These are phyloP conservation scores for Hemisphaericaspora nanyangensis DNA, from an alignment of 805 yeast species.

Conservation along the genomic window DNA sequence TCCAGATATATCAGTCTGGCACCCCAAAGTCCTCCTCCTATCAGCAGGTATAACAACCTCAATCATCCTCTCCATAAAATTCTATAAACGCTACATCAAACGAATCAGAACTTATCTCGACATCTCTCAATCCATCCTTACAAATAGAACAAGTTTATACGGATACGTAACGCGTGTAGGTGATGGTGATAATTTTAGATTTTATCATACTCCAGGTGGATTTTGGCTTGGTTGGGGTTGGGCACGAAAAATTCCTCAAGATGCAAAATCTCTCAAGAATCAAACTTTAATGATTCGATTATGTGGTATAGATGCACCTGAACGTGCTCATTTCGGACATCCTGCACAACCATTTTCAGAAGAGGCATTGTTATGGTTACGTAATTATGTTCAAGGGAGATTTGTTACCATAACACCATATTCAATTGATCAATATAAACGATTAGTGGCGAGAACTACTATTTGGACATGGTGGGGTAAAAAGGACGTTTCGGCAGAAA, in stretches of 20 bases:
- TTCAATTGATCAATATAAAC: slow-evolving; percentile 79
- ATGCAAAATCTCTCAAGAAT: slow-evolving; percentile 45
- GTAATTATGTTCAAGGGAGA: slow-evolving; percentile 59
- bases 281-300: slow-evolving; percentile 77
- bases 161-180: slow-evolving; percentile 90
- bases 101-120: slow-evolving; percentile 35
- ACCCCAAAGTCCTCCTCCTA: slow-evolving; percentile 38
- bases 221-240: slow-evolving; percentile 88
- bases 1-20: slow-evolving; percentile 21
- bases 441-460: slow-evolving; percentile 81
- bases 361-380: slow-evolving; percentile 80
- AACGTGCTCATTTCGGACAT: slow-evolving; percentile 88
- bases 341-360: slow-evolving; percentile 86
- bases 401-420: slow-evolving; percentile 74
- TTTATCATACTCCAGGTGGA: slow-evolving; percentile 95
- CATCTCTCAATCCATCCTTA: slow-evolving; percentile 32
- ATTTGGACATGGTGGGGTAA: slow-evolving; percentile 55
- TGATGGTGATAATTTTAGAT: slow-evolving; percentile 92
- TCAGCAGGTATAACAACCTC: slow-evolving; percentile 32
- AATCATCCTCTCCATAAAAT: slow-evolving; percentile 22
- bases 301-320: slow-evolving; percentile 97
- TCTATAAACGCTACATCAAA: slow-evolving; percentile 30
- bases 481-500: slow-evolving; percentile 80
- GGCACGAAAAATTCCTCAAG: slow-evolving; percentile 64
- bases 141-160: slow-evolving; percentile 23